These are phyloP conservation scores for Zygoascus ofunaensis DNA, from an alignment of 805 yeast genomes.

Conservation along the genomic window DNA sequence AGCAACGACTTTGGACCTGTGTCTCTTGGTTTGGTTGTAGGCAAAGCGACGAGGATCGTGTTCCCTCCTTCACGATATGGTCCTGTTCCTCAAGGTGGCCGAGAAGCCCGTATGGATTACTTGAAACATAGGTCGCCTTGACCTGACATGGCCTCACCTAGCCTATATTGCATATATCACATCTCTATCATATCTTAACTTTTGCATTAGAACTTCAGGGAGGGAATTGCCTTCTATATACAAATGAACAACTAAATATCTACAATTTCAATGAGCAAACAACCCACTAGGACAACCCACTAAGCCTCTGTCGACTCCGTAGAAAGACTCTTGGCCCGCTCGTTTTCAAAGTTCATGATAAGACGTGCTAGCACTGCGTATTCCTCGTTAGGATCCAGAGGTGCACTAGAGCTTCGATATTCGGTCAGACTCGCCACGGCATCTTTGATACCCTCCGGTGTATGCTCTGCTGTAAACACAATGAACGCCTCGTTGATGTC, in stretches of 20 bases:
- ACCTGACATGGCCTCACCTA: no score
- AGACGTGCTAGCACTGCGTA: conserved; percentile 22
- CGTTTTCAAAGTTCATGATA: conserved; percentile 15
- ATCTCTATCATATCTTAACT: no score
- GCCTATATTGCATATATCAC: no score
- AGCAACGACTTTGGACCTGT: conserved; percentile 85
- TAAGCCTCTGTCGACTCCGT: neutral
- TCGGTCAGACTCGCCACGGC: conserved; percentile 36
- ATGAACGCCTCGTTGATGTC: conserved; percentile 41
- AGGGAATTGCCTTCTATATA: no score
- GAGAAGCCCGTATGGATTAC: conserved; percentile 35
- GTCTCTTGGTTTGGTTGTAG: conserved; percentile 69
- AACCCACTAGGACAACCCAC: no score
- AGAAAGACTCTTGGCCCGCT: conserved; percentile 4
- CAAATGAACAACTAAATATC: no score
- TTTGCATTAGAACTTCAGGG: no score
- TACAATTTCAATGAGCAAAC: no score
- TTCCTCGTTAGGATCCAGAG: conserved; percentile 21
- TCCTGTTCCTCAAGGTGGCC: conserved; percentile 40
- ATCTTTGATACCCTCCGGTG: conserved; percentile 32
- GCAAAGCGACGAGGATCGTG: conserved; percentile 58
- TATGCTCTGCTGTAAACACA: conserved; percentile 39
- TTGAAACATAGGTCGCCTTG: no score
- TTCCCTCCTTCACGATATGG: conserved; percentile 63
- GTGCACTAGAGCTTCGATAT: conserved; percentile 36